These are phyloP conservation scores for Platismatia glauca DNA, from an alignment of 495 filamentous ascomycete genomes.

Conservation along the genomic window DNA sequence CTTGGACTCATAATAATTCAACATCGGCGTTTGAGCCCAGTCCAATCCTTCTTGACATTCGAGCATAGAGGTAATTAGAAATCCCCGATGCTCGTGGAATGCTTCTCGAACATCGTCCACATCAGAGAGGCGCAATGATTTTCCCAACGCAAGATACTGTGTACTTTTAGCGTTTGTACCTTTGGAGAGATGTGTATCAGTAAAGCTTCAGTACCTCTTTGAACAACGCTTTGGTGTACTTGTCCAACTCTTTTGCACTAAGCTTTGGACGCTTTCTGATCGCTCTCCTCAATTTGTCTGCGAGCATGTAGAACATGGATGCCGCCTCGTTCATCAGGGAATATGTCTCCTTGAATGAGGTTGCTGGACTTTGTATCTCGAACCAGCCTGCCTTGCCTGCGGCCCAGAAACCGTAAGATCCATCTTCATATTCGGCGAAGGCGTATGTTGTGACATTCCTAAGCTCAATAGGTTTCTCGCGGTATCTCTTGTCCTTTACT, in stretches of 20 bases:
- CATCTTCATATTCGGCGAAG: slow-evolving; percentile 55
- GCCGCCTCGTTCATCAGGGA: slow-evolving; percentile 61
- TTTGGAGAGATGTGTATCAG: slow-evolving; percentile 18
- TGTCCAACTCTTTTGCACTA: slow-evolving; percentile 14
- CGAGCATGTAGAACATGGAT: slow-evolving; percentile 59
- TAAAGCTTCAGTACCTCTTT: slow-evolving; percentile 23
- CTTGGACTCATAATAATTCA: slow-evolving; percentile 41
- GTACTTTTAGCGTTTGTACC: slow-evolving; percentile 22
- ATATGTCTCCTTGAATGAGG: slow-evolving; percentile 52
- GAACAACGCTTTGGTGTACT: slow-evolving; percentile 15
- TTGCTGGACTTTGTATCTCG: slow-evolving; percentile 51
- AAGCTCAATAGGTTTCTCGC: slow-evolving; percentile 53
- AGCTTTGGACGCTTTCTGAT: slow-evolving; percentile 15
- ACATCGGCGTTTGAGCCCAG: slow-evolving; percentile 48
- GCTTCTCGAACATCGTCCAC: slow-evolving; percentile 41
- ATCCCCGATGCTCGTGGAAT: slow-evolving; percentile 45
- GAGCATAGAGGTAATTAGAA: slow-evolving; percentile 51
- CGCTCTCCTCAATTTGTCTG: slow-evolving; percentile 36
- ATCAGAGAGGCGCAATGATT: slow-evolving; percentile 30
- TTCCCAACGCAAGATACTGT: slow-evolving; percentile 29
- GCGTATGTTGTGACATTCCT: slow-evolving; percentile 55
- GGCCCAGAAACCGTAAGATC: slow-evolving; percentile 61
- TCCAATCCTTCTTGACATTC: slow-evolving; percentile 44
- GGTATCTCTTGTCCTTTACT: slow-evolving; percentile 41
- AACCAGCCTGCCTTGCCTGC: slow-evolving; percentile 73